Evolutionary conservation across 768 basidiomycete genomes (phyloP).

Genomic region (Coprinopsis sp.): DNA sequence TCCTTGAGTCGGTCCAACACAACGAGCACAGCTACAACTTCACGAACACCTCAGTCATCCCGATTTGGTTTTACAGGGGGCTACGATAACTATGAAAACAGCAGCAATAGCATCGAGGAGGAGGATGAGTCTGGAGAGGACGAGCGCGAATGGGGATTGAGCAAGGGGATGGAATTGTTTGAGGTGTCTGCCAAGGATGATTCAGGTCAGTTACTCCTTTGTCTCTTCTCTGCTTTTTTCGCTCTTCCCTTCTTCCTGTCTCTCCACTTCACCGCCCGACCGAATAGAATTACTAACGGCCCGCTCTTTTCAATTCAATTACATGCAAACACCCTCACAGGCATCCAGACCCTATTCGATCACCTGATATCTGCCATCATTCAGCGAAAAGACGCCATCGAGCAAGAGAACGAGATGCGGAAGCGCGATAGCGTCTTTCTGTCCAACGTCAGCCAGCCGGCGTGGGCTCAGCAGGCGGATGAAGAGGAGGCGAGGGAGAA

Average conservation of each 20-base stretch:
- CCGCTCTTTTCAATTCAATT: no score
- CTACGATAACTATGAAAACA: constrained; percentile 52
- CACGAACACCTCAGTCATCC: constrained; percentile 48
- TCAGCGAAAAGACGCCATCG: constrained; percentile 69
- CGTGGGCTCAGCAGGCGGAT: constrained; percentile 77
- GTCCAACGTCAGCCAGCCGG: constrained; percentile 54
- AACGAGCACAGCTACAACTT: constrained; percentile 37
- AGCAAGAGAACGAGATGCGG: constrained; percentile 73
- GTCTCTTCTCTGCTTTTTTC: constrained; percentile 13
- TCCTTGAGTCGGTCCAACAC: constrained; percentile 48
- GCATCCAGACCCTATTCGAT: constrained; percentile 76
- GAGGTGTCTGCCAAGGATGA: constrained; percentile 93
- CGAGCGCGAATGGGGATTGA: constrained; percentile 70
- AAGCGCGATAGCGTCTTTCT: constrained; percentile 84
- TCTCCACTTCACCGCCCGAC: no score
- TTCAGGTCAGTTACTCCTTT: constrained; percentile 49
- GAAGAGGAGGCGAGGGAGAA: constrained; percentile 68
- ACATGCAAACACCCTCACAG: constrained; percentile 41
- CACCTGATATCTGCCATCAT: constrained; percentile 80
- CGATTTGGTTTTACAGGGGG: constrained; percentile 53
- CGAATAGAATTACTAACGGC: no score
- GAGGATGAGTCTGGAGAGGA: constrained; percentile 64
- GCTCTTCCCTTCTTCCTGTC: constrained; percentile 9
- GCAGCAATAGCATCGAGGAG: constrained; percentile 64
- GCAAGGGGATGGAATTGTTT: constrained; percentile 81